phyloP scores from a whole-genome alignment of 2,329 filamentous ascomycete genomes.

The Aspergillus sp. region DNA sequence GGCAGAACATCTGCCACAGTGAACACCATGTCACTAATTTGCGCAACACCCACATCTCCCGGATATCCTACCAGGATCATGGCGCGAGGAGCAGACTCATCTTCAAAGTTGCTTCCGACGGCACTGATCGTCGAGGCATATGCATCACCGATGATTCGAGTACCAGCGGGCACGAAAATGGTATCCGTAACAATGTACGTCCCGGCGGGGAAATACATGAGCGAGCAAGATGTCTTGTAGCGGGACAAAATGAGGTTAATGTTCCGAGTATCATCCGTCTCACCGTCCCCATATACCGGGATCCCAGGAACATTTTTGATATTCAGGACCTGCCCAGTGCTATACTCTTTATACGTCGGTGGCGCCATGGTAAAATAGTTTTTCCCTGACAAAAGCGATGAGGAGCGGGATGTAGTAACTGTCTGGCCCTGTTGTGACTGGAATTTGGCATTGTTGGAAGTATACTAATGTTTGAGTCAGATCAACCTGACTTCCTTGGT shows the following conservation, averaged over 20 bases:
- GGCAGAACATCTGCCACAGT: conserved; percentile 51
- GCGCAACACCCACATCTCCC: conserved; percentile 51
- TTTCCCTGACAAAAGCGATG: conserved; percentile 30
- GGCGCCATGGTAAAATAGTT: conserved; percentile 45
- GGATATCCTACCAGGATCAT: conserved; percentile 54
- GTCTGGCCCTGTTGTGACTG: conserved; percentile 31
- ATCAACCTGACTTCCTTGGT: not conserved
- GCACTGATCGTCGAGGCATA: conserved; percentile 54
- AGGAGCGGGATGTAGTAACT: conserved; percentile 31
- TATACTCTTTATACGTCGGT: conserved; percentile 49
- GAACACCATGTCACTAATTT: conserved; percentile 56
- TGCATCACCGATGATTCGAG: conserved; percentile 57
- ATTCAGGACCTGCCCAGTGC: conserved; percentile 47
- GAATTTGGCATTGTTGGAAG: conserved; percentile 17
- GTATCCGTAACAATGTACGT: conserved; percentile 54
- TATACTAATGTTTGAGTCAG: conserved; percentile 16
- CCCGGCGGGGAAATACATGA: conserved; percentile 60
- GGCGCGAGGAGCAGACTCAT: conserved; percentile 46
- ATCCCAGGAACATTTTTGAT: conserved; percentile 47
- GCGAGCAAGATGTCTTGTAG: conserved; percentile 43
- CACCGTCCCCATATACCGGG: conserved; percentile 47
- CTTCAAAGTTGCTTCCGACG: conserved; percentile 49
- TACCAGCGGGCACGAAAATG: conserved; percentile 49
- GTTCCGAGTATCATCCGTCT: conserved; percentile 40
- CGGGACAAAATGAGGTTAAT: conserved; percentile 37